Conservation (phyloP, 176 grass and related monocot species). For the Calamus simplicifolius region DNA sequence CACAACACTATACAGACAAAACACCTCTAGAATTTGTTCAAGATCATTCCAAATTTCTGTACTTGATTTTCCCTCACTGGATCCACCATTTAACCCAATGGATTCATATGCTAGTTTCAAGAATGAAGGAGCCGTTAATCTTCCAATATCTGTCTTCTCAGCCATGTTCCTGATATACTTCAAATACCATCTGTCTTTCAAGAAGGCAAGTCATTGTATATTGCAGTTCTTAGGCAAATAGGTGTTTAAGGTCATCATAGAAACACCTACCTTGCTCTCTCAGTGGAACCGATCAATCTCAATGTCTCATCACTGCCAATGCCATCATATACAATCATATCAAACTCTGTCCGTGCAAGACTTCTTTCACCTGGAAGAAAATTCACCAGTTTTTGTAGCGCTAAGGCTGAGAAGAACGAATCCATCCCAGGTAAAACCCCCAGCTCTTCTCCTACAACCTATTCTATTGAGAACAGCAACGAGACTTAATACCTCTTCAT, state of each 20-base stretch:
- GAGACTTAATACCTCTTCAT: conserved; percentile 18
- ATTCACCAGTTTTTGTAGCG: conserved; percentile 67
- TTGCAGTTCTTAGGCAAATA: conserved; percentile 10
- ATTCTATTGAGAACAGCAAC: conserved; percentile 44
- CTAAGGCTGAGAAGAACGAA: conserved; percentile 50
- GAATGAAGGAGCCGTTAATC: conserved; percentile 71
- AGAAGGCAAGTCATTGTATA: conserved; percentile 6
- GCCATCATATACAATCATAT: conserved; percentile 79
- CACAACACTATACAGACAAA: not conserved
- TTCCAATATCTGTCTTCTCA: conserved; percentile 93
- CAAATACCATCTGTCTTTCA: conserved; percentile 71
- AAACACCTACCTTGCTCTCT: conserved; percentile 63
- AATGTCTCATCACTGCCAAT: conserved; percentile 71
- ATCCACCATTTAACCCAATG: conserved; percentile 44
- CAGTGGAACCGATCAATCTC: conserved; percentile 58
- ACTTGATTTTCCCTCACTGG: conserved; percentile 59
- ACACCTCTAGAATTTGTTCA: conserved; percentile 63
- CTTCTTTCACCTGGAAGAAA: conserved; percentile 55
- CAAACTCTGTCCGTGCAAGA: conserved; percentile 44
- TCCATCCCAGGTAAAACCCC: conserved; percentile 90
- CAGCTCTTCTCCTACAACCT: conserved; percentile 90
- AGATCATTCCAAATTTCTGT: conserved; percentile 81
- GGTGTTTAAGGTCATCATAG: not conserved
- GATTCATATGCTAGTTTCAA: conserved; percentile 79
- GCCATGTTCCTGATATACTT: conserved; percentile 64